A percentile compares a stretch with the other conserved stretches of the same genome.
These are phyloP conservation scores for Alternaria sp. DNA, from an alignment of 2,329 filamentous ascomycete genomes.

Conservation along the genomic window DNA sequence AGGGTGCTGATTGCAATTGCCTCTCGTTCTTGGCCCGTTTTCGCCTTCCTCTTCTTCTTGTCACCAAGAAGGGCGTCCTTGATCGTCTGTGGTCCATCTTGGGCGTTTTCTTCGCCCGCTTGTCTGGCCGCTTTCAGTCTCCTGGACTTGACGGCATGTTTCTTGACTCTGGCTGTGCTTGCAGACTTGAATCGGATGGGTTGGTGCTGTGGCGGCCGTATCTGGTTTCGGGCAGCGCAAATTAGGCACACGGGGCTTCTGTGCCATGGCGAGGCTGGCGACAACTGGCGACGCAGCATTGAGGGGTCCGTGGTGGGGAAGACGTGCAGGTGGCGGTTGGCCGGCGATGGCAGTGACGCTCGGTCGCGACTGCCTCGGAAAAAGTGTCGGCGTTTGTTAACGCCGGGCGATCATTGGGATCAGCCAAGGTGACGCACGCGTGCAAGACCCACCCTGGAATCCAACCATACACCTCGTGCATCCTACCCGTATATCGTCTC, in stretches of 20 bases:
- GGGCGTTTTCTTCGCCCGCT: not conserved
- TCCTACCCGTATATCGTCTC: slow-evolving; percentile 2
- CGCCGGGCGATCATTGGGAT: slow-evolving; percentile 13
- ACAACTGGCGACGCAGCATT: slow-evolving; percentile 42
- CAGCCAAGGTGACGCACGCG: slow-evolving; percentile 13
- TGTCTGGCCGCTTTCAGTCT: not conserved
- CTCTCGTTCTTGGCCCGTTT: slow-evolving; percentile 16
- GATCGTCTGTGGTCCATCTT: slow-evolving; percentile 25
- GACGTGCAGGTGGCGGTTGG: slow-evolving; percentile 8
- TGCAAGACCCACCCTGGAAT: slow-evolving; percentile 1
- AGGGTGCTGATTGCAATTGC: slow-evolving; percentile 37
- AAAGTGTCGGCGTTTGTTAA: slow-evolving; percentile 23
- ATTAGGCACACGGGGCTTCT: slow-evolving; percentile 30
- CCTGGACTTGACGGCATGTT: not conserved
- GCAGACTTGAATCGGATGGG: slow-evolving; percentile 28
- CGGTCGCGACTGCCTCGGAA: slow-evolving; percentile 17
- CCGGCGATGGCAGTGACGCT: slow-evolving; percentile 15
- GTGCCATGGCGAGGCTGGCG: slow-evolving; percentile 31
- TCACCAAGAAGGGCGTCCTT: slow-evolving; percentile 35
- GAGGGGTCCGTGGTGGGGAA: slow-evolving; percentile 9
- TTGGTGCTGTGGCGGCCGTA: slow-evolving; percentile 20
- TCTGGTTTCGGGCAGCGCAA: slow-evolving; percentile 29
- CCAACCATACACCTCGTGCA: not conserved
- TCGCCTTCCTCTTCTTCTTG: slow-evolving; percentile 20
- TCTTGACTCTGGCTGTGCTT: slow-evolving; percentile 4